Conservation (phyloP, 148 eudicot genomes). For the Drosera capensis region DNA sequence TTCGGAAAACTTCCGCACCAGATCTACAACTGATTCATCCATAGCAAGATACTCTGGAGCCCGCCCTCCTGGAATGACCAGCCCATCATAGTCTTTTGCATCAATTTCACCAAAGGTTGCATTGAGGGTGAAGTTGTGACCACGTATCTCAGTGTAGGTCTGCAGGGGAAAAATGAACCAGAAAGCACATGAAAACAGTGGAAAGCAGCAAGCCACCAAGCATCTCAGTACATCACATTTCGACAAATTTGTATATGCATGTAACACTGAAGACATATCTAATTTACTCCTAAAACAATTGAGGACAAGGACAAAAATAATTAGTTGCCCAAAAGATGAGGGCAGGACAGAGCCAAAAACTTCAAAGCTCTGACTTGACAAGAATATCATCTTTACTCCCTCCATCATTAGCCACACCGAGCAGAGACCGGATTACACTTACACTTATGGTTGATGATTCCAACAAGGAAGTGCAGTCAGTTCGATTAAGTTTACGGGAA, state of each 20-base stretch:
- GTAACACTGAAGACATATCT: too few species aligned
- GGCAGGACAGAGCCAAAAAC: too few species aligned
- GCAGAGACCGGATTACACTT: too few species aligned
- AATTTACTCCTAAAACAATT: too few species aligned
- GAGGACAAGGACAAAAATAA: too few species aligned
- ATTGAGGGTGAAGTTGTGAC: constrained; percentile 88
- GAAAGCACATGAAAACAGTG: not conserved
- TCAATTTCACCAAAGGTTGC: constrained; percentile 76
- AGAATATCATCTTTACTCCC: too few species aligned
- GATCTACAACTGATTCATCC: constrained; percentile 39
- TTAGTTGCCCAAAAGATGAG: too few species aligned
- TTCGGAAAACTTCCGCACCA: constrained; percentile 48
- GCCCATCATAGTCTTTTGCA: constrained; percentile 58
- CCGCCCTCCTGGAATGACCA: constrained; percentile 86
- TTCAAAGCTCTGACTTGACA: too few species aligned
- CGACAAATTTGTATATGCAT: not conserved
- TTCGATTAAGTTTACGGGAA: too few species aligned
- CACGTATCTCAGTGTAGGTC: constrained; percentile 77
- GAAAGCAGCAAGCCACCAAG: not conserved
- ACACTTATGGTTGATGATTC: too few species aligned
- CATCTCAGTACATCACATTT: not conserved
- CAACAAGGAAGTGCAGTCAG: too few species aligned
- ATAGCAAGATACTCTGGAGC: constrained; percentile 91
- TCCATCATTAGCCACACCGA: too few species aligned
- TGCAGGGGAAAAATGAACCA: constrained; percentile 22